These are phyloP conservation scores for Coemansia nantahalensis DNA, from an alignment of 192 early-diverging fungal genomes.

Conservation along the genomic window DNA sequence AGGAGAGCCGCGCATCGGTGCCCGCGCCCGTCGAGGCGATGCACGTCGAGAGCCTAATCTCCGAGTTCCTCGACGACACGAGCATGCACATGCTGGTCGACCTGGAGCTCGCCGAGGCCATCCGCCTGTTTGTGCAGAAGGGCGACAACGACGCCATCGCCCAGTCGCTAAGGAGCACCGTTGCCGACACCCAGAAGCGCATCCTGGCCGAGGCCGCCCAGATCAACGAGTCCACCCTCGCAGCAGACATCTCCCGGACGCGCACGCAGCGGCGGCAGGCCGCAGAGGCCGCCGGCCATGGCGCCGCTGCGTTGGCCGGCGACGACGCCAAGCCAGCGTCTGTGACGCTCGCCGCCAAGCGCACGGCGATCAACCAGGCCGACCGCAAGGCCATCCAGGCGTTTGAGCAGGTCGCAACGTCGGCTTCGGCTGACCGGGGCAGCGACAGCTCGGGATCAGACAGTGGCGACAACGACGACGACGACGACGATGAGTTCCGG, in stretches of 20 bases:
- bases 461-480: background rate
- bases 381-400: constrained; percentile 27
- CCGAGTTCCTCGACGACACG: constrained; percentile 67
- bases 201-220: constrained; percentile 3
- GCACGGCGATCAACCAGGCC: constrained; percentile 12
- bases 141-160: constrained; percentile 80
- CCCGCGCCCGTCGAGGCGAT: constrained; percentile 68
- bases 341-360: constrained; percentile 20
- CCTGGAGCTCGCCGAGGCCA: constrained; percentile 70
- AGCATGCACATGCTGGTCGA: constrained; percentile 72
- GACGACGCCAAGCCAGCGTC: constrained; percentile 11
- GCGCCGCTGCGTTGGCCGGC: constrained; percentile 6
- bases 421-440: no score
- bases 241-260: constrained; percentile 12
- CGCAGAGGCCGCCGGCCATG: constrained; percentile 23
- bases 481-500: constrained; percentile 6
- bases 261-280: constrained; percentile 14
- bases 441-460: no score
- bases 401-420: constrained; percentile 27
- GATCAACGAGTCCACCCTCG: constrained; percentile 9
- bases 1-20: constrained; percentile 22
- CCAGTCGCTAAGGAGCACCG: constrained; percentile 54
- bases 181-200: constrained; percentile 33
- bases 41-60: constrained; percentile 73
- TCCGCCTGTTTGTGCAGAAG: constrained; percentile 78